These are phyloP conservation scores for Monosporozyma servazzii DNA, from an alignment of 805 yeast genomes.

Conservation along the genomic window DNA sequence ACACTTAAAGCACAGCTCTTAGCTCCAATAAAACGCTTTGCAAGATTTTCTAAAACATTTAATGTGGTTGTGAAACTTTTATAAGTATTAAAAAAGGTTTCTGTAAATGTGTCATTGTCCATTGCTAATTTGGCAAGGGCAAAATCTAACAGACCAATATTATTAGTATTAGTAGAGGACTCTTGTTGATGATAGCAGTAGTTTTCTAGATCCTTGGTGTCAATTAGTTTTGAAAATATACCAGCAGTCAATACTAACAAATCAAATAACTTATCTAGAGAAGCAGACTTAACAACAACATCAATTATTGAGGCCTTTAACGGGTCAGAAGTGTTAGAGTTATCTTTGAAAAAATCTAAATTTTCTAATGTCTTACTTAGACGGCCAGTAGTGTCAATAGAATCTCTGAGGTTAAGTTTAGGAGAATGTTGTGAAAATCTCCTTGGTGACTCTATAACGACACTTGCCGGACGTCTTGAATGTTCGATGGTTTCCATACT, in stretches of 20 bases:
- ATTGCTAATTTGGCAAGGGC: conserved; percentile 41
- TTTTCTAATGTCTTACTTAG: conserved; percentile 23
- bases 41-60: conserved; percentile 42
- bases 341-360: conserved; percentile 26
- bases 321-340: conserved; percentile 27
- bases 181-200: conserved; percentile 28
- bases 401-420: conserved; percentile 11
- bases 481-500: conserved; percentile 27
- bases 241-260: conserved; percentile 63
- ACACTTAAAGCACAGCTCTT: conserved; percentile 52
- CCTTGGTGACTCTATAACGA: conserved; percentile 39
- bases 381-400: conserved; percentile 15
- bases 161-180: conserved; percentile 2
- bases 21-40: conserved; percentile 51
- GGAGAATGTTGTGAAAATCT: conserved; percentile 33
- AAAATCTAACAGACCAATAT: conserved; percentile 29
- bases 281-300: conserved; percentile 58
- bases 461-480: conserved; percentile 37
- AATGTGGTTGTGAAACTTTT: conserved; percentile 55
- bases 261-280: conserved; percentile 70
- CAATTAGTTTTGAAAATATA: conserved; percentile 41
- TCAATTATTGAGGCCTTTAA: conserved; percentile 30
- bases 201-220: conserved; percentile 35
- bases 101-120: conserved; percentile 56
- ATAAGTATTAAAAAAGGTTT: conserved; percentile 62